These are phyloP conservation scores for Puya raimondii DNA, from an alignment of 176 grass and related monocot species.

Conservation along the genomic window DNA sequence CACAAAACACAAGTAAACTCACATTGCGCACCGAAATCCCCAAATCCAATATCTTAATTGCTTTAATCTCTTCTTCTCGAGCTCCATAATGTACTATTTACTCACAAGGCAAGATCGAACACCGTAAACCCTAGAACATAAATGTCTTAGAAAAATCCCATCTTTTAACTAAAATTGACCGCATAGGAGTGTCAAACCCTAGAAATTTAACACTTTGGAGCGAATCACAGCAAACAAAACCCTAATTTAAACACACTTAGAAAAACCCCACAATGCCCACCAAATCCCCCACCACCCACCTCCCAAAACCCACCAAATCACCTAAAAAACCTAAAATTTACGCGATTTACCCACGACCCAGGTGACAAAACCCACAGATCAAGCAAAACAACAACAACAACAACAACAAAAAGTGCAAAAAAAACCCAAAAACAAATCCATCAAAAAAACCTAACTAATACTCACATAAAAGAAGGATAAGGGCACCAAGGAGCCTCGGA, in stretches of 20 bases:
- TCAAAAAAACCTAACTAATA: neutral
- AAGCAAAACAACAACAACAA: neutral
- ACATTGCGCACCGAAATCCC: neutral
- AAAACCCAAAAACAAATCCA: conserved; percentile 1
- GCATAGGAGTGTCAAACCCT: neutral
- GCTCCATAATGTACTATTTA: conserved; percentile 2
- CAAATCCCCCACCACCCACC: neutral
- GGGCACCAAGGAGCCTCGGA: neutral
- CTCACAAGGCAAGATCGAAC: conserved; percentile 9
- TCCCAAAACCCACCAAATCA: neutral
- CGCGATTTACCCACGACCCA: neutral
- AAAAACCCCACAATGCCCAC: no score
- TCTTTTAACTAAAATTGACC: conserved; percentile 19
- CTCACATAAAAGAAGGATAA: conserved; percentile 26
- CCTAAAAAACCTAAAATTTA: neutral
- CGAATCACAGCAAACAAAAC: conserved; percentile 2
- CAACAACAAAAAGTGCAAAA: conserved; percentile 3
- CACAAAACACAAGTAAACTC: neutral
- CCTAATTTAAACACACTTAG: no score
- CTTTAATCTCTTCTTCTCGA: conserved; percentile 7
- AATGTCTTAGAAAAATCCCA: conserved; percentile 14
- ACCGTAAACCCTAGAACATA: neutral
- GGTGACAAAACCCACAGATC: neutral
- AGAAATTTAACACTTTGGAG: neutral
- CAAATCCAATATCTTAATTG: neutral